These are phyloP conservation scores for Pulicaria dysenterica DNA, from an alignment of 129 eudicot species.

Conservation along the genomic window DNA sequence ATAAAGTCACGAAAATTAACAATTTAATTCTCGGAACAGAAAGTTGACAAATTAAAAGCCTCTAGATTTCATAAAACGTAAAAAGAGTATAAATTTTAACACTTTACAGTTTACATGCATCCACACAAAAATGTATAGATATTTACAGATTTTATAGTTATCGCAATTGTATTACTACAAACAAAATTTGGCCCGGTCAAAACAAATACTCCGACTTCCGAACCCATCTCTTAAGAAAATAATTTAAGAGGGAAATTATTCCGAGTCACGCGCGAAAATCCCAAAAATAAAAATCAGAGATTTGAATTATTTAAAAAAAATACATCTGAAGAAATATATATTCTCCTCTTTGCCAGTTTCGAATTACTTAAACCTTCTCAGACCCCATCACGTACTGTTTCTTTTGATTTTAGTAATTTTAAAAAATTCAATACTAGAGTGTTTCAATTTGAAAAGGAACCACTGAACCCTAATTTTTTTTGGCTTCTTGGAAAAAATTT, in stretches of 20 bases:
- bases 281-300: constrained; percentile 25
- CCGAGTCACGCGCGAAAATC: constrained; percentile 66
- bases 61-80: constrained; percentile 14
- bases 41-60: constrained; percentile 19
- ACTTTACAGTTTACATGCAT: constrained; percentile 26
- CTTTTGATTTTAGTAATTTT: constrained; percentile 19
- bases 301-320: constrained; percentile 8
- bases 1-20: constrained; percentile 24
- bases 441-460: background rate
- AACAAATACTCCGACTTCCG: constrained; percentile 43
- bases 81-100: constrained; percentile 14
- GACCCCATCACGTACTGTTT: constrained; percentile 14
- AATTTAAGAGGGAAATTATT: constrained; percentile 6
- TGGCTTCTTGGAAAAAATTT: background rate
- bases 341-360: constrained; percentile 19
- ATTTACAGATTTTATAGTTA: constrained; percentile 26
- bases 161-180: constrained; percentile 29
- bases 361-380: constrained; percentile 8
- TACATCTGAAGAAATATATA: background rate
- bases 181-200: constrained; percentile 61
- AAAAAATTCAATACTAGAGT: background rate
- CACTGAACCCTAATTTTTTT: constrained; percentile 33
- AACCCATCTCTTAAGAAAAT: constrained; percentile 47
- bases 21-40: constrained; percentile 19
- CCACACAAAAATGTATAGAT: background rate